Evolutionary conservation across 257 asterid genomes (phyloP), one percentile per base, ranked within the genome.

Genomic region (Verbena officinalis): DNA sequence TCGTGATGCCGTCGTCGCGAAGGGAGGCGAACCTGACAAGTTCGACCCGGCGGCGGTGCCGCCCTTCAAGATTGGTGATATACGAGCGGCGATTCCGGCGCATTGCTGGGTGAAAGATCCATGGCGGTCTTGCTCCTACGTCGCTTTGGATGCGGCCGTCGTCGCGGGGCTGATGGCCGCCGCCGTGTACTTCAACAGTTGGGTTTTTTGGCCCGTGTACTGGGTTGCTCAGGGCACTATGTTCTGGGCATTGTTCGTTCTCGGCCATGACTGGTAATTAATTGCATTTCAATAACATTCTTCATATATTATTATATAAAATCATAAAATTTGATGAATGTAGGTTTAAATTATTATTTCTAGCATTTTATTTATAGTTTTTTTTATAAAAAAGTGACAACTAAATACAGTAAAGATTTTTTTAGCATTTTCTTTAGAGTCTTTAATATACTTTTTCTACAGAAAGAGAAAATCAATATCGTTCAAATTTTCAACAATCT

Each of bases 101-200:
- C 88, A 86, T 73, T 86, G 91, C 63, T 86, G 95, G 95, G 85
- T 83, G 5, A 86, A 83, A 62, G 72, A 70, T 67, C 83, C 95
- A 5, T 77, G 82, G 83, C 68, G 77, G 50, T 86, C 95, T 0
- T 30, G 56, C 31, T 58, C 22, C 53, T 86, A 79, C 73, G 91
- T 86, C 39, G 76, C 46, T 1, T 58, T 75, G 50, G 95, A 86
- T 49, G 50, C 75, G 11, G 30, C 24, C 52, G 74, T 69, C 62
- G 81, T 74, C 34, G 45, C 74, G 15, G 71, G 68, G 3, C 48
- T 86, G 33, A 49, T 78, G 31, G 84, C 64, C 46, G 77, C 73
- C 65, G 87, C 87, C 40, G 70, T 20, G 9, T 63, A 70, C 21
- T 12, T 73, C 46, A 44, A 84, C 49, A 70, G 16, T 36, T 78